Percentiles rank a stretch among this genome's conserved stretches.
Evolutionary conservation across 495 filamentous ascomycete species (phyloP).

Genomic region (Corynascus novoguineensis): DNA sequence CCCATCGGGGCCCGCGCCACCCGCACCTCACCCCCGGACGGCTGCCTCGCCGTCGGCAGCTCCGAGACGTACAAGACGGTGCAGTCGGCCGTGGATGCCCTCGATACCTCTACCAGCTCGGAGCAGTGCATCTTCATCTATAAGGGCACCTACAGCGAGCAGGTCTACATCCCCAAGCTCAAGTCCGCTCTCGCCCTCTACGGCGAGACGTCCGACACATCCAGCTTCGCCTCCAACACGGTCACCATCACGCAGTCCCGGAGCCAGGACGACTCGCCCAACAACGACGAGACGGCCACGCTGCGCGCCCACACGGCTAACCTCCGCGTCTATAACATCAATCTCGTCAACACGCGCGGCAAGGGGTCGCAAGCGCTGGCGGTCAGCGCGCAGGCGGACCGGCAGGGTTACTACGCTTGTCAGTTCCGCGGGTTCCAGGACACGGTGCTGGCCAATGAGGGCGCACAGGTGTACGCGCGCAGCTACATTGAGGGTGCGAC

Average conservation of each 20-base stretch:
- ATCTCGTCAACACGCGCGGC: conserved; percentile 53
- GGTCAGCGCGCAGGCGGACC: conserved; percentile 47
- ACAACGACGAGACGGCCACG: conserved; percentile 49
- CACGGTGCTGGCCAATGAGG: conserved; percentile 55
- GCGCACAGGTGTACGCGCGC: conserved; percentile 52
- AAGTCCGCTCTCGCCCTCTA: conserved; percentile 52
- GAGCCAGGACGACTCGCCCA: conserved; percentile 39
- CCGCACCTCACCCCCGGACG: conserved; percentile 46
- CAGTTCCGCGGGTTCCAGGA: conserved; percentile 57
- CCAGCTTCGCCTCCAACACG: conserved; percentile 50
- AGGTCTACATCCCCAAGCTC: conserved; percentile 50
- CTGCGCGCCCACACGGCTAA: conserved; percentile 48
- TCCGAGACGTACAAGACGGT: conserved; percentile 45
- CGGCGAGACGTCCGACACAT: conserved; percentile 55
- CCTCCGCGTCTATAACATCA: conserved; percentile 58
- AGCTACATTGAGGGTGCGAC: conserved; percentile 55
- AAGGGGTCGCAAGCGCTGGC: conserved; percentile 55
- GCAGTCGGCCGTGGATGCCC: conserved; percentile 51
- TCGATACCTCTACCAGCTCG: conserved; percentile 39
- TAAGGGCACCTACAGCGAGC: conserved; percentile 52
- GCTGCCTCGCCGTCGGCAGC: conserved; percentile 48
- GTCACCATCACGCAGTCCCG: conserved; percentile 51
- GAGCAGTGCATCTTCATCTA: conserved; percentile 60
- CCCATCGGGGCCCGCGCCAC: conserved; percentile 17
- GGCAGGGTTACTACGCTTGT: conserved; percentile 57